Base-by-base conservation (phyloP, 2,329 filamentous ascomycete genomes). In the Apiospora rasikravindrae region DNA sequence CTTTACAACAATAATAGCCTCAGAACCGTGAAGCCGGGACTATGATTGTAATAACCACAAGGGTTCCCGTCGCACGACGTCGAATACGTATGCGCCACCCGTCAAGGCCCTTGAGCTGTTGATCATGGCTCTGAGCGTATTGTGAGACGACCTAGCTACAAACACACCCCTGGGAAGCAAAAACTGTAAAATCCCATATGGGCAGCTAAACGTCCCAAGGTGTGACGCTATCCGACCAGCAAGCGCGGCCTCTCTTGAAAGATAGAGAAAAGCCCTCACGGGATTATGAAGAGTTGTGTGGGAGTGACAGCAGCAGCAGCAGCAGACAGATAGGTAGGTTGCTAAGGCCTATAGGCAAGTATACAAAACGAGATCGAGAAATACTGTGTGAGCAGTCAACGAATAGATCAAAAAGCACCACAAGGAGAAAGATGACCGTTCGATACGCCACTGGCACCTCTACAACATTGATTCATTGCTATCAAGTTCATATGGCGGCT, bases 131-230 rank as follows among this genome's bases (percentile, higher is more conserved):
- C 57, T 64, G 57, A 40, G 57, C 57, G 57, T 40, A 64, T 64
- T 64, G 19, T 64, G 57, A 64, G 57, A 64, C 57, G 57, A 2
- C 19, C 33, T 64, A 40, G 11, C 29, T 40, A 29, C 33, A 19
- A n/a, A 64, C 10, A 22, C 37, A 40, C 57, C 53, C 26, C 51
- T 10, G 8, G 57, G 19, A 64, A 64, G 29, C 57, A 33, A 64
- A 64, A 64, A 64, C 33, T 64, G 57, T 64, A 64, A 64, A 64
- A 64, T 24, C 10, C 22, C 57, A 64, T 64, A 40, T 4, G 57
- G 22, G 33, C 57, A n/a, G 24, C 19, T 14, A 37, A 4, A 33
- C 10, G 40, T 10, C 13, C 33, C 19, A 40, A 40, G 33, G 22
- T 19, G 57, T n/a, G 57, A 33, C 33, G 57, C 57, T 64, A 22